Evolutionary conservation across 345 rosid genomes (phyloP).

Genomic region (Ceriops tagal): DNA sequence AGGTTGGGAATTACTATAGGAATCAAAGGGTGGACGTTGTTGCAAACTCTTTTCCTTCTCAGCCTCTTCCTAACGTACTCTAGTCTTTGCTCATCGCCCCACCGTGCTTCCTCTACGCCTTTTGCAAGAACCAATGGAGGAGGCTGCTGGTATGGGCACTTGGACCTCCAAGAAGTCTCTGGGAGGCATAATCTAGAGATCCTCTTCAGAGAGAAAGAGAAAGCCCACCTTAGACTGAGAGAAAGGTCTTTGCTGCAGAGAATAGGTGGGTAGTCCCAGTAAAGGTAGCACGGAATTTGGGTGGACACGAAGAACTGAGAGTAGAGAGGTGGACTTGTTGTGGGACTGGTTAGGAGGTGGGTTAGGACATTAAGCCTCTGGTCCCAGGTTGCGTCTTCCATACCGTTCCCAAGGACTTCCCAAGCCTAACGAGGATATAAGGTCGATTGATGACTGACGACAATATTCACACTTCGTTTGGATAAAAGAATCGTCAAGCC

Average conservation of each 20-base stretch:
- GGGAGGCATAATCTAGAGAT: constrained; percentile 48
- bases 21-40: constrained; percentile 47
- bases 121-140: constrained; percentile 58
- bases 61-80: constrained; percentile 57
- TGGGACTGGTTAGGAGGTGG: constrained; percentile 53
- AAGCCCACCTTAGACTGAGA: constrained; percentile 44
- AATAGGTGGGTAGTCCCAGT: constrained; percentile 76
- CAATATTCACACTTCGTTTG: no score
- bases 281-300: constrained; percentile 51
- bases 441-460: neutral
- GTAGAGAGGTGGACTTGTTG: constrained; percentile 43
- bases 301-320: constrained; percentile 53
- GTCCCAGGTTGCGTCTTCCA: constrained; percentile 41
- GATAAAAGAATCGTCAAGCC: no score
- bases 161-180: constrained; percentile 65
- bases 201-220: constrained; percentile 54
- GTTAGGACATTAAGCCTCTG: constrained; percentile 45
- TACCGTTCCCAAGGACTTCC: neutral
- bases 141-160: constrained; percentile 78
- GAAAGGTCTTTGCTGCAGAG: constrained; percentile 33
- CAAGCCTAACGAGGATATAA: neutral
- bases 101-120: constrained; percentile 64
- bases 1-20: constrained; percentile 61
- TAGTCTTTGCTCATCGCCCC: constrained; percentile 57
- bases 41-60: constrained; percentile 39